These are phyloP conservation scores for Solanum etuberosum DNA, from an alignment of 257 asterid species.

Conservation along the genomic window DNA sequence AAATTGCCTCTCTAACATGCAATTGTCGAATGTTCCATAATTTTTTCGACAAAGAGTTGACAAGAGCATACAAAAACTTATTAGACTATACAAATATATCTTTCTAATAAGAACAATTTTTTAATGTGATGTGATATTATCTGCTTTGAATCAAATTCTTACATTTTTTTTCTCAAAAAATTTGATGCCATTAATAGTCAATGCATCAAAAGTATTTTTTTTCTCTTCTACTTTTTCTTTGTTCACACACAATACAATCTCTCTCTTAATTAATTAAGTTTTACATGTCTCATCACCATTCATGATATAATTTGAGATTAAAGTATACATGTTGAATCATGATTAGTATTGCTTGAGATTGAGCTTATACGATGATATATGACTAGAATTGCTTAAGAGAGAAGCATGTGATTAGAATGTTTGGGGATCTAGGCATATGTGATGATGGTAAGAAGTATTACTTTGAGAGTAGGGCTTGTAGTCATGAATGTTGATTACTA, in stretches of 20 bases:
- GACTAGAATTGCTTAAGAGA: too few relatives aligned
- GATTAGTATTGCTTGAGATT: too few relatives aligned
- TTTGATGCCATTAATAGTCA: not conserved
- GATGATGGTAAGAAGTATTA: too few relatives aligned
- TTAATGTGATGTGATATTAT: not conserved
- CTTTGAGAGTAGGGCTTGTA: too few relatives aligned
- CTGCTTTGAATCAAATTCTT: accelerated
- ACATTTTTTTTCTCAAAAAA: not conserved
- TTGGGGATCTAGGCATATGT: too few relatives aligned
- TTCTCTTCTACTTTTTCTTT: not conserved
- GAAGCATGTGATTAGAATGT: too few relatives aligned
- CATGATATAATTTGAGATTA: not conserved
- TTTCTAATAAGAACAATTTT: not conserved
- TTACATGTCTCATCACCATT: not conserved
- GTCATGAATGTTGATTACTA: too few relatives aligned
- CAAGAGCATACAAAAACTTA: not conserved
- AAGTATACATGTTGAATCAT: too few relatives aligned
- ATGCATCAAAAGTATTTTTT: not conserved
- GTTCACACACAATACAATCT: not conserved
- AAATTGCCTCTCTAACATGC: not conserved
- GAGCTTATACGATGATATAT: too few relatives aligned
- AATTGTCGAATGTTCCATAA: not conserved
- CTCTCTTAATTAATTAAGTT: not conserved
- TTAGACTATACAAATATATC: not conserved
- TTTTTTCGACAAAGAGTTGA: not conserved